These are phyloP conservation scores for Cystobasidium slooffiae DNA, from an alignment of 1,284 basidiomycete species.

Conservation along the genomic window DNA sequence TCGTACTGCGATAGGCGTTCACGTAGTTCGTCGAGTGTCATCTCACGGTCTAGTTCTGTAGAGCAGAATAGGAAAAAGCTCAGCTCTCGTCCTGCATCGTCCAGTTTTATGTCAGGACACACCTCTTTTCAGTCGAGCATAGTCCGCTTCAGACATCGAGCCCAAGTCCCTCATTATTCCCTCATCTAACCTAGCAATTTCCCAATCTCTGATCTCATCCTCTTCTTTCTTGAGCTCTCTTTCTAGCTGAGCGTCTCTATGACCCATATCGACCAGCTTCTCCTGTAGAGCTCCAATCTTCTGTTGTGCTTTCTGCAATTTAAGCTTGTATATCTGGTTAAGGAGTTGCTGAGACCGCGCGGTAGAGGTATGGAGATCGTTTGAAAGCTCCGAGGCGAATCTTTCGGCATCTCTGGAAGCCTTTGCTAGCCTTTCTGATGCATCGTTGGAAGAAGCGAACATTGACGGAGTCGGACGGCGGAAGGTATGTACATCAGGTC, in stretches of 20 bases:
- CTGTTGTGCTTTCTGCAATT: constrained; percentile 16
- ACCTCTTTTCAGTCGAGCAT: constrained; percentile 26
- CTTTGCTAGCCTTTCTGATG: no score
- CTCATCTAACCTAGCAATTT: constrained; percentile 14
- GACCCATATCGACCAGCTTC: neutral
- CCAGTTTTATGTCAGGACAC: neutral
- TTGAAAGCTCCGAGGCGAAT: neutral
- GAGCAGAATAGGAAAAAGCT: neutral
- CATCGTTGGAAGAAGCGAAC: no score
- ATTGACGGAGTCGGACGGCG: no score
- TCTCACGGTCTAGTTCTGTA: constrained; percentile 24
- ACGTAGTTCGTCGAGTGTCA: constrained; percentile 17
- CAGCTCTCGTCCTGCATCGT: neutral
- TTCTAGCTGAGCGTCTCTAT: constrained; percentile 5
- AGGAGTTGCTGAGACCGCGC: neutral
- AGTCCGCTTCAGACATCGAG: constrained; percentile 8
- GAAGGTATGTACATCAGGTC: no score
- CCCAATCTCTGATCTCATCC: constrained; percentile 20
- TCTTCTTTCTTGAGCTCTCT: constrained; percentile 6
- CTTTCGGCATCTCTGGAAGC: neutral
- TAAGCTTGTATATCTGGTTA: neutral
- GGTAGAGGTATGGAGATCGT: neutral
- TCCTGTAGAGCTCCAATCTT: constrained; percentile 16
- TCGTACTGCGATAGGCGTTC: constrained; percentile 11
- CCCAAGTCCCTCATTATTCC: constrained; percentile 22